A percentile compares a stretch with the other conserved stretches of the same genome.
Conservation (phyloP, 2,329 filamentous ascomycete genomes). For the Trichophyton equinum region DNA sequence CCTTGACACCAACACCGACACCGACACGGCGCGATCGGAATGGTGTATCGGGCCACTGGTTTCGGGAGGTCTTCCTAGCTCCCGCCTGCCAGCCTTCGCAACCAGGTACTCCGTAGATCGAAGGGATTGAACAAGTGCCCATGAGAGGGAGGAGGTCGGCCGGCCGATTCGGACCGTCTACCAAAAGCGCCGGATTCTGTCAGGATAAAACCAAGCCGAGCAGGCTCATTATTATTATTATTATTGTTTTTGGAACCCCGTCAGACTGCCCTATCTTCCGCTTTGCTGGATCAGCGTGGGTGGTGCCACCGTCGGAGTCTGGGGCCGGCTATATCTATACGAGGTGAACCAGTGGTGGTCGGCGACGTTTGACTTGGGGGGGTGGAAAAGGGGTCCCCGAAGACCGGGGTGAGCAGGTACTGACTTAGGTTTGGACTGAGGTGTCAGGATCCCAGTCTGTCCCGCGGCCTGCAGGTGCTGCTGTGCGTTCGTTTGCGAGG, state of each 20-base stretch:
- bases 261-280: not conserved
- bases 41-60: not conserved
- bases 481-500: not conserved
- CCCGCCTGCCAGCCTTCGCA: not conserved
- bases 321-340: not conserved
- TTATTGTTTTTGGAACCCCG: not conserved
- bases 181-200: not conserved
- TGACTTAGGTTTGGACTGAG: not conserved
- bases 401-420: not conserved
- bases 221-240: not conserved
- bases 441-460: not conserved
- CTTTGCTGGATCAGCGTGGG: not conserved
- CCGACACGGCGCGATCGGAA: not conserved
- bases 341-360: not conserved
- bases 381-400: not conserved
- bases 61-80: not conserved
- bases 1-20: no score
- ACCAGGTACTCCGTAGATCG: no score
- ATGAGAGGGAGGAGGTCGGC: not conserved
- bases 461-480: not conserved
- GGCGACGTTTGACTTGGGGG: not conserved
- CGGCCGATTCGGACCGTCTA: constrained; percentile 4
- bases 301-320: not conserved
- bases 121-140: not conserved
- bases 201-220: not conserved